Evolutionary conservation across 2,329 filamentous ascomycete genomes (phyloP), one percentile per base, ranked within the genome.

Genomic region (Trichoderma sp.): DNA sequence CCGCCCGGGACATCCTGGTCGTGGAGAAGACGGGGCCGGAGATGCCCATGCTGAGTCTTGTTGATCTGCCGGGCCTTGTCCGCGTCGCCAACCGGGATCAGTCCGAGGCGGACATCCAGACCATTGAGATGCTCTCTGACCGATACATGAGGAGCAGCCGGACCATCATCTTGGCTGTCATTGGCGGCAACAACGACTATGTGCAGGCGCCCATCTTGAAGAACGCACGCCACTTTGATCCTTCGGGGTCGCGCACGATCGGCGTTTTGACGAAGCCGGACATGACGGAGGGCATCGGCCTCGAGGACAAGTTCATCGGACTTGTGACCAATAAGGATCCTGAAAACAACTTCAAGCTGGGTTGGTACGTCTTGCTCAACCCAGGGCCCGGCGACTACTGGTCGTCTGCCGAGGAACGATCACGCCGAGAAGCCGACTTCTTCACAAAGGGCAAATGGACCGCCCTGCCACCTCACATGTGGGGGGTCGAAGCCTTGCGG

Each of bases 51-150:
- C 74, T 89, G 50, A 88, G 85, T 0, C 78, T 88, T 1, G 84
- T 88, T 7, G 86, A 89, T 72, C 77, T 89, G 41, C 86, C 86
- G 0, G 85, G 86, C 1, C 75, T 88, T 1, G 82, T 87, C 30
- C 78, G 80, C 39, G 82, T 85, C 9, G 80, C 80, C 68, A 85
- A 82, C 67, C 77, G 79, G 34, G 79, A 83, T 62, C 83, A 87
- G 71, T 83, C 82, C 1, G 77, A 80, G 34, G 75, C 79, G 24
- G 85, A 86, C 50, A 83, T 83, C 63, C 75, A 79, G 66, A 81
- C 83, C 2, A 84, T 87, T 56, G 80, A 83, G 34, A 68, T 77
- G 0, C 74, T 88, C 2, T 83, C 81, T 12, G 81, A 84, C 7
- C 78, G 78, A 30, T 85, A 85, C 73, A 85, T 85, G 82, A 83